Evolutionary conservation across 2,329 filamentous ascomycete genomes (phyloP), one percentile per base, ranked within the genome.

Genomic region (Camptophora hylomeconis): DNA sequence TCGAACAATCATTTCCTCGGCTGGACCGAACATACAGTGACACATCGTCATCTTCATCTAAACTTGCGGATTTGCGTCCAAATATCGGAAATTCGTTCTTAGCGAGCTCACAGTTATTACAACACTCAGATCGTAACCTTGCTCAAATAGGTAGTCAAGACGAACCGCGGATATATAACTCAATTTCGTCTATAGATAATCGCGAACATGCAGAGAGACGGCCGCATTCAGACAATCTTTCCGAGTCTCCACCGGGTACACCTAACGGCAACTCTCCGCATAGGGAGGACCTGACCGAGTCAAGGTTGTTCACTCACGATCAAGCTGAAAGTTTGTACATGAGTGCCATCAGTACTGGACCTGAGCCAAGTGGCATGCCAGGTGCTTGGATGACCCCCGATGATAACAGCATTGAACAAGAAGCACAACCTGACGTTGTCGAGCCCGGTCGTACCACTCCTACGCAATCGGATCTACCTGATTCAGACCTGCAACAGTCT

Each of bases 281-380:
- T 12, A 26, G 15, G 10, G 51, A 51, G 25, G 53, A 60, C 17
- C 50, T 65, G n/a, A 49, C 53, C 5, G 53, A 61, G 33, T 64
- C 61, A 3, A 60, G 48, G 36, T 41, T 61, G 24, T 65, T 62
- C 32, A 59, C 56, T 22, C 56, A 59, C 32, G 58, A 63, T 33
- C 58, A 64, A 42, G 61, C 61, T n/a, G 52, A 61, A 32, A 64
- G 60, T 38, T 56, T 65, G 51, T 65, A 64, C 33, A 60, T 64
- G 59, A 65, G 72, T 45, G 72, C 68, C 7, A 57, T 73, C 31
- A 71, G 65, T 33, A 52, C 25, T 15, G 30, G n/a, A n/a, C n/a
- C n/a, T n/a, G n/a, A 22, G 15, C n/a, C n/a, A n/a, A n/a, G 10
- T 19, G 20, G 12, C 12, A 29, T 7, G 26, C 31, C 13, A 20